Base-by-base conservation (phyloP, 257 asterid genomes). In the Cruciata laevipes region DNA sequence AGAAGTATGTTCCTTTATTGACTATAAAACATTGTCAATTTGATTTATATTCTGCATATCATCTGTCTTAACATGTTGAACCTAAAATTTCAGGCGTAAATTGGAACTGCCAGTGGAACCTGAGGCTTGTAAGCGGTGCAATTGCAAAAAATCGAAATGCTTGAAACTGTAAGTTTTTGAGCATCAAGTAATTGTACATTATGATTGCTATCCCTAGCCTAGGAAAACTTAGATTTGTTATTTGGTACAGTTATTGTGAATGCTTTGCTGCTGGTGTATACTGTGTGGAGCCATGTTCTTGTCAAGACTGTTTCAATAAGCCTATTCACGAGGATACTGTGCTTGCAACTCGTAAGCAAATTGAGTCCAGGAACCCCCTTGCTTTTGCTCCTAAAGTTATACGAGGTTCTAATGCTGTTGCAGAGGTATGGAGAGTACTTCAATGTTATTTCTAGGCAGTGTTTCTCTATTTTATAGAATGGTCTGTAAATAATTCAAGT, bases 251-350 rank as follows among this genome's bases (percentile, higher is more conserved):
- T 75, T 93, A 93, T 73, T 93, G 99, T 74, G 99, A 93, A 75
- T 93, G 99, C 80, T 93, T 93, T 78, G 99, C 97, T 66, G 97
- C 99, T 65, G 99, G 99, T 30, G 90, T 90, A 57, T 93, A 90
- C 79, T 93, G 99, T 58, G 95, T 90, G 71, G 99, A 93, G 74
- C 95, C 96, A 1, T 93, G 99, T 69, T 87, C 97, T 5, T 93
- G 99, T 68, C 79, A 86, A 67, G 96, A 86, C 68, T 93, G 99
- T 81, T 93, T 88, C 88, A 93, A 93, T 80, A 93, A 88, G 73
- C 99, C 99, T 17, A 74, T 84, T 73, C 96, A 93, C n/a, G 99
- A 88, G 80, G 99, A 87, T 57, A 93, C 95, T 2, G 99, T 93
- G 64, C 95, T 90, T 65, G 92, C 90, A 51, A 88, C 97, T 14